Conservation (phyloP, 2,329 filamentous ascomycete species). For the Trichoderma oligosporum region DNA sequence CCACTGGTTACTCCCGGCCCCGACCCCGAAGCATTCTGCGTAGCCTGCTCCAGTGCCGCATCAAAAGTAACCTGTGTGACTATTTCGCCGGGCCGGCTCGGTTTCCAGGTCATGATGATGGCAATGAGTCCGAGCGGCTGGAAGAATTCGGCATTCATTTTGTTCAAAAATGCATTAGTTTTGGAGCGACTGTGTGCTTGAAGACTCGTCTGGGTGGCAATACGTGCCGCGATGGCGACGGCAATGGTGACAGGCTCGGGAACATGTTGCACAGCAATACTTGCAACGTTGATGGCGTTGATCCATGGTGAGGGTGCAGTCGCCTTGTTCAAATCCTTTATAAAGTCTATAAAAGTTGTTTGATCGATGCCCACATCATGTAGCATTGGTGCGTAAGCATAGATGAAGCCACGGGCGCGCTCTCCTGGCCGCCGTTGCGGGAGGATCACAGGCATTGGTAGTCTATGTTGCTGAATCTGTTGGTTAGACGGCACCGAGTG, state of each 20-base stretch:
- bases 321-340: constrained; percentile 45
- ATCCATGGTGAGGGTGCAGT: constrained; percentile 34
- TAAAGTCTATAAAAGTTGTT: constrained; percentile 45
- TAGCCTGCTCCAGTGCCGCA: constrained; percentile 20
- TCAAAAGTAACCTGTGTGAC: constrained; percentile 33
- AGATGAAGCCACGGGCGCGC: constrained; percentile 48
- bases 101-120: constrained; percentile 50
- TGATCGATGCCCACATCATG: constrained; percentile 45
- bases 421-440: constrained; percentile 49
- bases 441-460: constrained; percentile 47
- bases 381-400: constrained; percentile 50
- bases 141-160: constrained; percentile 55
- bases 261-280: constrained; percentile 36
- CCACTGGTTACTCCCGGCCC: neutral
- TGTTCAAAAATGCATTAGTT: constrained; percentile 52
- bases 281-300: constrained; percentile 41
- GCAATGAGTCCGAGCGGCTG: constrained; percentile 51
- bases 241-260: constrained; percentile 40
- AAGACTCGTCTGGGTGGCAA: constrained; percentile 40
- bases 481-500: constrained; percentile 1
- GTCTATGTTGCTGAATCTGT: neutral
- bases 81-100: constrained; percentile 32
- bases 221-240: constrained; percentile 42
- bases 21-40: constrained; percentile 2
- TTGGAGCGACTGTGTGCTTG: constrained; percentile 39